phyloP scores from a whole-genome alignment of 331 rosid species.

The Pyrus hybrid region DNA sequence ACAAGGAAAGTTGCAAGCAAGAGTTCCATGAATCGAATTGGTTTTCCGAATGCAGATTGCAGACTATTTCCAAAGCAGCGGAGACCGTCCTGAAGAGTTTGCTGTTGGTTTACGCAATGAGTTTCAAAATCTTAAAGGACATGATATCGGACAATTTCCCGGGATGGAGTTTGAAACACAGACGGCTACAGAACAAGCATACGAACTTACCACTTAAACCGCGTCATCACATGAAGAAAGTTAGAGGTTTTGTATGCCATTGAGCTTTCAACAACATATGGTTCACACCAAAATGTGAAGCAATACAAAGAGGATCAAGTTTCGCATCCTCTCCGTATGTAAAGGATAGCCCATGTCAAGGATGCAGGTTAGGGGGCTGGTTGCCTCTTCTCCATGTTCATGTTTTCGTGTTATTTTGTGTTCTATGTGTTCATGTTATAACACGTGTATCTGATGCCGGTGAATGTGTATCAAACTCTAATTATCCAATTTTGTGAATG shows the following conservation, averaged over 20 bases:
- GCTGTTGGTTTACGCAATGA: conserved; percentile 58
- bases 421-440: too few species aligned
- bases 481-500: neutral
- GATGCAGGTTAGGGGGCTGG: neutral
- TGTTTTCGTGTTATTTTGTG: neutral
- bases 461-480: neutral
- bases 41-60: conserved; percentile 51
- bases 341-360: neutral
- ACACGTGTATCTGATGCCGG: neutral
- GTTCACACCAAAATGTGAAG: neutral
- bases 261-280: neutral
- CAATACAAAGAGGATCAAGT: neutral
- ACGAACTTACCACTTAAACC: conserved; percentile 26
- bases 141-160: conserved; percentile 79
- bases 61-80: conserved; percentile 49
- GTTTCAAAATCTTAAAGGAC: conserved; percentile 56
- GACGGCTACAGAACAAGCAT: conserved; percentile 10
- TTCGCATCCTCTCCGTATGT: neutral
- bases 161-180: conserved; percentile 34
- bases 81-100: conserved; percentile 36
- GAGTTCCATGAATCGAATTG: neutral
- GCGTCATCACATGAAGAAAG: neutral
- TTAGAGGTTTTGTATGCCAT: neutral
- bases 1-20: neutral
- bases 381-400: neutral